Evolutionary conservation across 1,139 yeast genomes (phyloP).

Genomic region (Kurtzmaniella quercitrusa): DNA sequence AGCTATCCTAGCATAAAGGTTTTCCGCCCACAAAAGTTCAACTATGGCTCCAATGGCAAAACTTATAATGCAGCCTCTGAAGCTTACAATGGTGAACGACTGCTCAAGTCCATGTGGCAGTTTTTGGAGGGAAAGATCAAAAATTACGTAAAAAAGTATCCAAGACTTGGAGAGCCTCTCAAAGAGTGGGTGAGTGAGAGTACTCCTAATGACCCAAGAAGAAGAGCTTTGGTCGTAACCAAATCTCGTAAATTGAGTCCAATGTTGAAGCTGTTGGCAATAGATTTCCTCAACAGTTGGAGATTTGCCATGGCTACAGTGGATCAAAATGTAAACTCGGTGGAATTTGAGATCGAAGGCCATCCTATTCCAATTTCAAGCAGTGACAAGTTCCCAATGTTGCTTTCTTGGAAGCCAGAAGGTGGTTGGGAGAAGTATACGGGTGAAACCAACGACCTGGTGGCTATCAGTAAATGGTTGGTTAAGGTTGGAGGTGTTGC

Average conservation of each 20-base stretch:
- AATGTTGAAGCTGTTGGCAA: constrained; percentile 65
- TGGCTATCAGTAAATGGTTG: constrained; percentile 34
- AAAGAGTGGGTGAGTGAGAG: background rate
- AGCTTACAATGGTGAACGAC: constrained; percentile 66
- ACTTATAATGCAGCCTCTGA: constrained; percentile 52
- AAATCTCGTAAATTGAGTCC: constrained; percentile 51
- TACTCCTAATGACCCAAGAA: constrained; percentile 14
- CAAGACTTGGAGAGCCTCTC: constrained; percentile 17
- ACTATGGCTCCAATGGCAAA: constrained; percentile 14
- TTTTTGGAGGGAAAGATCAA: constrained; percentile 62
- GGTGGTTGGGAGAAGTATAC: constrained; percentile 17
- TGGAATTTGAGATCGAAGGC: constrained; percentile 17
- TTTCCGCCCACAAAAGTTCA: constrained; percentile 74
- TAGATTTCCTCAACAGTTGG: constrained; percentile 53
- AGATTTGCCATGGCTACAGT: constrained; percentile 27
- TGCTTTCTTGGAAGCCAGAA: constrained; percentile 25
- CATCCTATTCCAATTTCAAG: constrained; percentile 16
- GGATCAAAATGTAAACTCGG: constrained; percentile 2
- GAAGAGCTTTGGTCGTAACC: constrained; percentile 42
- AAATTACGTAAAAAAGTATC: constrained; percentile 62
- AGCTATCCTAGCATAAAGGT: constrained; percentile 83
- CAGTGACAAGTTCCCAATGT: constrained; percentile 23
- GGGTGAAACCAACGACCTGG: constrained; percentile 28
- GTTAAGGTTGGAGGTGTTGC: constrained; percentile 20
- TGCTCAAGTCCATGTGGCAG: constrained; percentile 53